Evolutionary conservation across 2,329 filamentous ascomycete genomes (phyloP), one percentile per base, ranked within the genome.

Genomic region (Dactylellina parvicollis): DNA sequence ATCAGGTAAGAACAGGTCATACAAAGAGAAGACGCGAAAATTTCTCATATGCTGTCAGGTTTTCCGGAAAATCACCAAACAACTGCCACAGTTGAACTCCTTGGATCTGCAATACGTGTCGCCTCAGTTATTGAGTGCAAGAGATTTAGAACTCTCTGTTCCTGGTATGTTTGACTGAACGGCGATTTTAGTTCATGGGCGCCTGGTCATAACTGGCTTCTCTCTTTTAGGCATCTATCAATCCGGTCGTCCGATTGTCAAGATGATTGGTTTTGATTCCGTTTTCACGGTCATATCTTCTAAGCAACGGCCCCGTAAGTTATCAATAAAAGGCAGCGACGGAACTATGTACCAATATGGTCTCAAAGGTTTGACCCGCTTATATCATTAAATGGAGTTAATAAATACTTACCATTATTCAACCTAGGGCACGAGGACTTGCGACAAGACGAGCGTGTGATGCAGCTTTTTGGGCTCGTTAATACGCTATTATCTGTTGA

Each of bases 391-490:
- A 12, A 3, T 3, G 2, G 12, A 30, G 36, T n/a, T 5, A 7
- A 14, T 24, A 24, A 24, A 4, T 60, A 16, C 42, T 47, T 4
- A 59, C 28, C 20, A 32, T 42, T 34, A 3, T 32, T 24, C 5
- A 18, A 32, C 32, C 4, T 34, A 74, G 70, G 70, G n/a, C 96
- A 99, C 79, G 95, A 99, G 82, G 95, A 99, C 83, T 97, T 99
- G 76, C 90, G 95, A 71, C 95, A 99, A 81, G 95, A 99, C 79
- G 95, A 99, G 82, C 90, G 96, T 82, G 95, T 99, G 77, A 99
- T 99, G 96, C 95, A 99, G 82, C 86, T 99, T 34, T 99, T 99
- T 79, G 95, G 95, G 40, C 87, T 99, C 12, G 95, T 94, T 83
- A 99, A 99, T 81, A 99, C 96, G 0, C 86, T 99, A 1, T 87